Base-by-base conservation (phyloP, 1,284 basidiomycete genomes). In the Nidula niveotomentosa region DNA sequence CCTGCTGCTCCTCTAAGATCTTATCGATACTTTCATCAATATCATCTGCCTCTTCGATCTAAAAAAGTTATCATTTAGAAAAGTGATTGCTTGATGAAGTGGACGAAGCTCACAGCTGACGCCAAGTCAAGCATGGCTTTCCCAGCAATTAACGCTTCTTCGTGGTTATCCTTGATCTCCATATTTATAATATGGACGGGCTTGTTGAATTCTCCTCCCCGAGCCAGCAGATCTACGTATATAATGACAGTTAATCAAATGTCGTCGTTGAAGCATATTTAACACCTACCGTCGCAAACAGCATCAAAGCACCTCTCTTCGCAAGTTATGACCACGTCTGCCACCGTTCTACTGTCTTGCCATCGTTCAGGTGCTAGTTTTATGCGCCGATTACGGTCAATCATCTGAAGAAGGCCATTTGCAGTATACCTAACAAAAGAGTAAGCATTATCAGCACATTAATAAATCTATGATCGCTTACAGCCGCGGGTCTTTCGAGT, bases 81-180 rank as follows among this genome's bases (percentile, higher is more conserved):
- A 63, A 37, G 49, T 58, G 51, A 59, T 50, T 56, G 23, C 51
- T 15, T 52, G 51, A 56, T 57, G 30, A 30, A 30, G 30, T 30
- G 30, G 5, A 30, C 30, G 46, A 56, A 52, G 62, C 93, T 77
- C 66, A 96, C 96, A 54, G 93, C 89, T 49, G 85, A 79, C 9
- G 93, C 94, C n/a, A 99, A 79, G 64, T 96, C 96, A 36, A 99
- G 77, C 63, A 99, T 96, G 1, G 96, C 95, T 70, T 90, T 93
- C 10, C 96, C 96, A 12, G 97, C 97, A 56, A 97, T 93, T 35
- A 91, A 79, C 0, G 97, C 97, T 71, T 99, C 97, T 77, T 99
- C 97, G 65, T 98, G 96, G 67, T 98, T 99, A 74, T 99, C 97
- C 76, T 93, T 98, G 75, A 99, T 99, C 69, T 99, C 97, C 57